Evolutionary conservation across 306 rosid genomes (phyloP).

Genomic region (Rosa multiflora): DNA sequence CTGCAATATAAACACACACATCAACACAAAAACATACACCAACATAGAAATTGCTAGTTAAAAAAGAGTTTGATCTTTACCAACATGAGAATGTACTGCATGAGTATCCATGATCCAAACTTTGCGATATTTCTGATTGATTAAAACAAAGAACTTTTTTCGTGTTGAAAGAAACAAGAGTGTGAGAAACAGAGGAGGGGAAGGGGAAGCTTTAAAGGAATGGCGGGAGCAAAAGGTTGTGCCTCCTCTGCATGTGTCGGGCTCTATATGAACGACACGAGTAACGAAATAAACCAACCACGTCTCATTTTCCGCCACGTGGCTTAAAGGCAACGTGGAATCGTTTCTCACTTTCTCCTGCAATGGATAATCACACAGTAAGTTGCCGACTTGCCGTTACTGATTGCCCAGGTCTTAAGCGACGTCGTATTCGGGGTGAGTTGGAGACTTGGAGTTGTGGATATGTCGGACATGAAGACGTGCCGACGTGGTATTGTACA

Average conservation of each 20-base stretch:
- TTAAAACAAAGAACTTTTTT: not conserved
- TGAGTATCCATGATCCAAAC: slow-evolving; percentile 32
- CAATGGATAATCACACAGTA: not conserved
- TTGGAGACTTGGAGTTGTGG: not conserved
- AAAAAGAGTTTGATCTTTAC: slow-evolving; percentile 7
- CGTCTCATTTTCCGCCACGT: slow-evolving; percentile 36
- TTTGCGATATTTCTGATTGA: not conserved
- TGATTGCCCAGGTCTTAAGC: no score
- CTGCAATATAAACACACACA: slow-evolving; percentile 13
- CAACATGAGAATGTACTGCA: slow-evolving; percentile 15
- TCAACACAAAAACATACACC: not conserved
- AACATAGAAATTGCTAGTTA: not conserved
- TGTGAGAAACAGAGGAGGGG: not conserved
- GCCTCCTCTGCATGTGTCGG: slow-evolving; percentile 49
- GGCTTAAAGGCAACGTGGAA: not conserved
- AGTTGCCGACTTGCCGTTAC: not conserved
- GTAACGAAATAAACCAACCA: slow-evolving; percentile 16
- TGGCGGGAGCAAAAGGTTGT: not conserved
- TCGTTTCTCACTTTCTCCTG: not conserved
- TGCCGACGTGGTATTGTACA: not conserved
- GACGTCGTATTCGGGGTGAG: not conserved
- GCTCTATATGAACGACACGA: slow-evolving; percentile 31
- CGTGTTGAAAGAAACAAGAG: not conserved
- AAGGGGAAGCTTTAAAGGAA: slow-evolving; percentile 25
- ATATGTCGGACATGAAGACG: not conserved